A percentile compares a stretch with the other conserved stretches of the same genome.
Conservation (phyloP, 805 yeast species). For the Wickerhamiella occidentalis region DNA sequence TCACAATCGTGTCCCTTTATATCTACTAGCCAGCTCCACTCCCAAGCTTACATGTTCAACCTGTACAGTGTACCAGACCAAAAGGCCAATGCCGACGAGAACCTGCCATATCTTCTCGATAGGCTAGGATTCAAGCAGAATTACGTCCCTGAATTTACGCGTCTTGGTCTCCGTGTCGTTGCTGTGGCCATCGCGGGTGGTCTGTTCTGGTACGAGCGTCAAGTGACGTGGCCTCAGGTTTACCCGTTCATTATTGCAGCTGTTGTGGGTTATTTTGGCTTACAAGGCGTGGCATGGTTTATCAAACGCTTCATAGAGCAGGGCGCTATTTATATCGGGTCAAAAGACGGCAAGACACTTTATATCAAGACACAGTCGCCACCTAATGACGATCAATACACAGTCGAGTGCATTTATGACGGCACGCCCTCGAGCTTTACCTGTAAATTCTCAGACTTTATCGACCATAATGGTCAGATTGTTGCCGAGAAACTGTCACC, state of each 20-base stretch:
- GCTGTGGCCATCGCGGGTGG: constrained; percentile 10
- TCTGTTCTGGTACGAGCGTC: constrained; percentile 7
- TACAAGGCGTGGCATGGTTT: constrained; percentile 5
- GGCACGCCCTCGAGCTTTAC: background rate
- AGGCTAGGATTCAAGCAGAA: constrained; percentile 18
- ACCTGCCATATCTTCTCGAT: constrained; percentile 16
- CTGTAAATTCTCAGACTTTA: constrained; percentile 8
- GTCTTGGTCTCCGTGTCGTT: constrained; percentile 3
- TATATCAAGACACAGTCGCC: background rate
- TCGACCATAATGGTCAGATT: constrained; percentile 9
- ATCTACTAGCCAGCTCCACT: background rate
- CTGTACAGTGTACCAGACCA: constrained; percentile 18
- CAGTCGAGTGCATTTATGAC: background rate
- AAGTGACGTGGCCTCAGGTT: constrained; percentile 8
- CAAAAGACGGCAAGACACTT: constrained; percentile 6
- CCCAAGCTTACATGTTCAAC: constrained; percentile 10
- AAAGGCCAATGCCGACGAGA: constrained; percentile 19
- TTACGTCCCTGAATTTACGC: constrained; percentile 15
- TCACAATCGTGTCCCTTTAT: no score
- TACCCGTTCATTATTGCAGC: constrained; percentile 7
- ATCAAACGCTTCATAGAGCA: constrained; percentile 7
- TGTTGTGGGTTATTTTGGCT: constrained; percentile 5
- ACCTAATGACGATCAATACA: background rate
- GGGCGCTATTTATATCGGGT: constrained; percentile 8
- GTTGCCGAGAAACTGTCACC: constrained; percentile 4